Conservation (phyloP, 768 basidiomycete genomes). For the Strobilomyces echinocephalus region DNA sequence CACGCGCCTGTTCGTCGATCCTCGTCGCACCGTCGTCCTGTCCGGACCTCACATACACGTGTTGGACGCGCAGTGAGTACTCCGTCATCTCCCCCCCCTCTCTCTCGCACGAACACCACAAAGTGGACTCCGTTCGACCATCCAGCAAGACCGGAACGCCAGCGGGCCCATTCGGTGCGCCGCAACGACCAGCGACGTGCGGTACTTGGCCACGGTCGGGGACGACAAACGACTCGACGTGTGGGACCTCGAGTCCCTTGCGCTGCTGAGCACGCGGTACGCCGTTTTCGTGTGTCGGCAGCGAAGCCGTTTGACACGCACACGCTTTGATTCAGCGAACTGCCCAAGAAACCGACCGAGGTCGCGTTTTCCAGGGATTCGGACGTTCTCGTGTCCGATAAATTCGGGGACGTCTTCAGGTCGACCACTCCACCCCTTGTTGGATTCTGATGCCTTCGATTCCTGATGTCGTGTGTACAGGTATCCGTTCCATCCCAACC, state of each 20-base stretch:
- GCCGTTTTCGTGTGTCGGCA: constrained; percentile 7
- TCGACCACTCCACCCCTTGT: too few relatives aligned
- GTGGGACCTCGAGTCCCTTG: constrained; percentile 58
- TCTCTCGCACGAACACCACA: constrained; percentile 30
- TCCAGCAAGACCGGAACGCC: constrained; percentile 28
- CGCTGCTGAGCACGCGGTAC: constrained; percentile 60
- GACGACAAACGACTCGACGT: constrained; percentile 83
- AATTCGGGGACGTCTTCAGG: constrained; percentile 94
- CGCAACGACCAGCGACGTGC: constrained; percentile 41
- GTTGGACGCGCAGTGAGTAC: constrained; percentile 48
- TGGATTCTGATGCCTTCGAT: background rate
- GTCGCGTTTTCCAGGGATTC: constrained; percentile 59
- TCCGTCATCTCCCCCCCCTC: background rate
- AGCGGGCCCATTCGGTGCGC: constrained; percentile 59
- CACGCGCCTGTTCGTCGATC: constrained; percentile 40
- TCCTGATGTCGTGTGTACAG: constrained; percentile 32
- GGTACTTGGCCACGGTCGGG: constrained; percentile 55
- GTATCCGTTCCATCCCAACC: constrained; percentile 49
- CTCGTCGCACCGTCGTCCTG: constrained; percentile 37
- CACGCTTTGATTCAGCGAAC: constrained; percentile 56
- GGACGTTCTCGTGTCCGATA: constrained; percentile 81
- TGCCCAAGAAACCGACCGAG: constrained; percentile 78
- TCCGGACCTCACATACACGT: constrained; percentile 64
- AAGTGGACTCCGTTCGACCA: constrained; percentile 49
- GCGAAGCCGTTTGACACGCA: background rate